These are phyloP conservation scores for Monotropa hypopitys DNA, from an alignment of 179 eudicot species.

Conservation along the genomic window DNA sequence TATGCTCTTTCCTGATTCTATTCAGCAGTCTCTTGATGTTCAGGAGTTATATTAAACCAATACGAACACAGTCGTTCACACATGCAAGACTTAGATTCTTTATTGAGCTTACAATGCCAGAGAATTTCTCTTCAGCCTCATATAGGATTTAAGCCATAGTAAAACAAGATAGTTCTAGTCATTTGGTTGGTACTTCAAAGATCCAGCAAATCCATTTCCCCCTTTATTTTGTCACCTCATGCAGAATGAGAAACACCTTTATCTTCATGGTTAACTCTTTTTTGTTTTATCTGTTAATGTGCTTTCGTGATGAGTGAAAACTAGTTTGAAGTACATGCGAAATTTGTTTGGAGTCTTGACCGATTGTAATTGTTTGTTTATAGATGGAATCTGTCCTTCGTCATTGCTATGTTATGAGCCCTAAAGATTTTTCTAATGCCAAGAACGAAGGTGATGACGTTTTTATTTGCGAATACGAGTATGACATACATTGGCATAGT, in stretches of 20 bases:
- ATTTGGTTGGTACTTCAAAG: background rate
- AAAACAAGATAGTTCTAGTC: background rate
- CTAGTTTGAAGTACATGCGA: background rate
- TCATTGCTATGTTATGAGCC: slow-evolving; percentile 72
- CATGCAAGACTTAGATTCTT: background rate
- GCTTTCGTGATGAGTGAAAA: background rate
- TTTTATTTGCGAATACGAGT: slow-evolving; percentile 86
- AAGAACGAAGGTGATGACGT: slow-evolving; percentile 85
- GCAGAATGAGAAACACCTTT: background rate
- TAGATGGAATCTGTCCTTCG: slow-evolving; percentile 85
- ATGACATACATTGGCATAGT: slow-evolving; percentile 69
- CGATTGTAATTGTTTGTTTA: background rate
- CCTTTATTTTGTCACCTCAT: background rate
- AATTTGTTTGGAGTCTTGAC: background rate
- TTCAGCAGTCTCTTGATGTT: background rate
- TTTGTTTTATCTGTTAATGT: background rate
- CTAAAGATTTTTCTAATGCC: slow-evolving; percentile 61
- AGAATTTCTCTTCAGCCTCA: background rate
- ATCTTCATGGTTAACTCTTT: background rate
- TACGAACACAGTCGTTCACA: background rate
- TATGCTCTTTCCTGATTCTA: background rate
- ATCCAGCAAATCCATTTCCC: background rate
- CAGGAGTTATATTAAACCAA: background rate
- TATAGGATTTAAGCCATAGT: background rate
- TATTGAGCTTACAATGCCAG: background rate